Evolutionary conservation across 257 asterid genomes (phyloP).

Genomic region (Petunia secreta): DNA sequence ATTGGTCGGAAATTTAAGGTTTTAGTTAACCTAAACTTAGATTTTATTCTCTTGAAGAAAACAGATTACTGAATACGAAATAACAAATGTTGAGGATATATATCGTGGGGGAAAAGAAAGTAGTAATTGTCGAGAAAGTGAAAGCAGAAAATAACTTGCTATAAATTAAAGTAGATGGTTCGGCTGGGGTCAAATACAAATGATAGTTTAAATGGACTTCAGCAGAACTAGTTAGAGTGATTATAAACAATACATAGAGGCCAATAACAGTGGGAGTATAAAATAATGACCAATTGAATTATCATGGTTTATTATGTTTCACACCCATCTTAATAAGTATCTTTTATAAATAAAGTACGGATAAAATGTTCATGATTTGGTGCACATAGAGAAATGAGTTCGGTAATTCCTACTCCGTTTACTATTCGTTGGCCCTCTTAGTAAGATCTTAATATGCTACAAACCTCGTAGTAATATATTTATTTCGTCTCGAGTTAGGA

Average conservation of each 20-base stretch:
- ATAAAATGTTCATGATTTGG: constrained; percentile 19
- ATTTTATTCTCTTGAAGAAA: neutral
- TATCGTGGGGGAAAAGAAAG: neutral
- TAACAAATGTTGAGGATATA: neutral
- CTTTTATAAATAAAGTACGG: neutral
- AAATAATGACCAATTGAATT: constrained; percentile 1
- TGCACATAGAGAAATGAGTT: constrained; percentile 1
- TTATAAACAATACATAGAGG: neutral
- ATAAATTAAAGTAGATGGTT: too few species aligned
- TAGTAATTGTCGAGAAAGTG: neutral
- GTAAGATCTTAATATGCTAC: neutral
- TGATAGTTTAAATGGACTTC: neutral
- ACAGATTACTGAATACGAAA: neutral
- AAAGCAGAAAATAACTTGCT: constrained; percentile 3
- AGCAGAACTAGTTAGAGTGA: neutral
- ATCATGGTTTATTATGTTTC: neutral
- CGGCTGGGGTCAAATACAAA: neutral
- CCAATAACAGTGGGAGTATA: neutral
- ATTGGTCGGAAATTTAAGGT: neutral
- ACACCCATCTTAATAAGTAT: neutral
- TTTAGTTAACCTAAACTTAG: neutral
- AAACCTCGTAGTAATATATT: neutral
- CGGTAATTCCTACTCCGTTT: constrained; percentile 14
- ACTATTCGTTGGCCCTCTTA: neutral
- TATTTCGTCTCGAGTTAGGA: neutral